Conservation (phyloP, 495 filamentous ascomycete species). For the Sabuloglossum arenarium region DNA sequence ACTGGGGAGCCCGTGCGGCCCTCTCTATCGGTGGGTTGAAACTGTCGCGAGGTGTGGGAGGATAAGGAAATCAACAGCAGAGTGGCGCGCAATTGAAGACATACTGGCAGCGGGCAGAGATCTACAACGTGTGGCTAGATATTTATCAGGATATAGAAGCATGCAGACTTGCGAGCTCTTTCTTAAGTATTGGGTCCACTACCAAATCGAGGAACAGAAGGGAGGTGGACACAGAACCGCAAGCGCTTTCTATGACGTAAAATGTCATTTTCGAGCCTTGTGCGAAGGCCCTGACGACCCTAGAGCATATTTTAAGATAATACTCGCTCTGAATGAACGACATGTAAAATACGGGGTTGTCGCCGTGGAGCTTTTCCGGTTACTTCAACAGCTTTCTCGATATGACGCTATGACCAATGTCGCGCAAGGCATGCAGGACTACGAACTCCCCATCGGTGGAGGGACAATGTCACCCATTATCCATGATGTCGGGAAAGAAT, state of each 20-base stretch:
- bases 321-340: not conserved
- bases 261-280: not conserved
- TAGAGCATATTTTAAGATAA: not conserved
- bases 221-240: not conserved
- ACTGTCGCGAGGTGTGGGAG: not conserved
- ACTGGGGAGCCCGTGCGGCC: not conserved
- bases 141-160: not conserved
- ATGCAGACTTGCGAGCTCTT: not conserved
- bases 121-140: not conserved
- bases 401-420: not conserved
- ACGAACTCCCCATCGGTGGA: not conserved
- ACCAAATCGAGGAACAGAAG: not conserved
- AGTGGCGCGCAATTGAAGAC: not conserved
- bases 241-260: not conserved
- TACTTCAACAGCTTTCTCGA: not conserved
- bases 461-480: not conserved
- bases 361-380: not conserved
- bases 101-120: not conserved
- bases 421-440: not conserved
- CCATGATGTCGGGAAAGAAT: not conserved
- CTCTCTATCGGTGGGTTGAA: not conserved
- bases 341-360: not conserved
- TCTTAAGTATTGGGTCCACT: not conserved
- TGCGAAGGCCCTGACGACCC: not conserved
- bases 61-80: not conserved